phyloP scores from a whole-genome alignment of 768 basidiomycete genomes.

The Boletus huronensis region DNA sequence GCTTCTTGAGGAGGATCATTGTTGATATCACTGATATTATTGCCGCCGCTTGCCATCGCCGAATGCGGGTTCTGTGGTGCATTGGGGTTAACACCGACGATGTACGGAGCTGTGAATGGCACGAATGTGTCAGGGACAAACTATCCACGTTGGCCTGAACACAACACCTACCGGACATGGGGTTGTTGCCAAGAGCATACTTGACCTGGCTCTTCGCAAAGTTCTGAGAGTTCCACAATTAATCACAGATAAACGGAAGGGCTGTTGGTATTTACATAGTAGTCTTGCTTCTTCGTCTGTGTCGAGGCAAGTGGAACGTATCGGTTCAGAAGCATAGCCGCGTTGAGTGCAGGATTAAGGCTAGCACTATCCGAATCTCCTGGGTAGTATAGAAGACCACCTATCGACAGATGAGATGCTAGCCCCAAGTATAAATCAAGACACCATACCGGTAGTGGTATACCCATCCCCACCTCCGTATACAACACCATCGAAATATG shows the following conservation, averaged over 20 bases:
- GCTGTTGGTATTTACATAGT: slow-evolving; percentile 44
- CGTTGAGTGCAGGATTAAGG: slow-evolving; percentile 83
- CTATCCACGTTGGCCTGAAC: background rate
- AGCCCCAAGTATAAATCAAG: background rate
- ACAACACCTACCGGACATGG: slow-evolving; percentile 66
- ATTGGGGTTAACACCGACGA: slow-evolving; percentile 88
- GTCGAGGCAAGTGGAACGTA: slow-evolving; percentile 74
- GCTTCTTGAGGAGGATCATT: slow-evolving; percentile 68
- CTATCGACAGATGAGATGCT: slow-evolving; percentile 35
- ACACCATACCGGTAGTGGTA: slow-evolving; percentile 55
- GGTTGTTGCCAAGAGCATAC: slow-evolving; percentile 84
- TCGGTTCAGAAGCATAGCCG: slow-evolving; percentile 76
- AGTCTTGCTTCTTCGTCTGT: slow-evolving; percentile 51
- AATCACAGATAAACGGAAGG: background rate
- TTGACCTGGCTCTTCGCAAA: slow-evolving; percentile 77
- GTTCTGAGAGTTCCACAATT: slow-evolving; percentile 36
- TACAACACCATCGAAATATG: slow-evolving; percentile 71
- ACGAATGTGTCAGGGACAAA: background rate
- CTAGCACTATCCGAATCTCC: slow-evolving; percentile 79
- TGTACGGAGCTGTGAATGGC: slow-evolving; percentile 42
- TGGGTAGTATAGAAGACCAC: slow-evolving; percentile 76
- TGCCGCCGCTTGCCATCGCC: slow-evolving; percentile 82
- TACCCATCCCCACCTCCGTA: slow-evolving; percentile 51
- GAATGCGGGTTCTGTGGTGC: slow-evolving; percentile 90
- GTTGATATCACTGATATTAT: slow-evolving; percentile 64